Percentiles rank a stretch among this genome's conserved stretches.
Evolutionary conservation across 768 basidiomycete species (phyloP).

Genomic region (Lanmaoa pseudosensibilis): DNA sequence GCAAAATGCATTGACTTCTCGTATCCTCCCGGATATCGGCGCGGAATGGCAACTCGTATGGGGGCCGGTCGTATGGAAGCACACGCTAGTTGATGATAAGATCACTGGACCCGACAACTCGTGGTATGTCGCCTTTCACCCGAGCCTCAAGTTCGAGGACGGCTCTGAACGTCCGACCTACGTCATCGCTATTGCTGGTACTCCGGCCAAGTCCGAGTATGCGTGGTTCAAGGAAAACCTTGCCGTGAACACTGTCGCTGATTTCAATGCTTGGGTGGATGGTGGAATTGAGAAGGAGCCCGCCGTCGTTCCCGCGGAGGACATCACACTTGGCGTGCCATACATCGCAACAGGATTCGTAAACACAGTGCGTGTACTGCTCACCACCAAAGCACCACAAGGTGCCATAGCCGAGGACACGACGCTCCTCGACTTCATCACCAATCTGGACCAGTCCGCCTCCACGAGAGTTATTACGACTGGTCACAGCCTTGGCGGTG

Average conservation of each 20-base stretch:
- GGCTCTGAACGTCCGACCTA: conserved; percentile 6
- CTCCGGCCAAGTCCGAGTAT: neutral
- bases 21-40: neutral
- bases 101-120: conserved; percentile 16
- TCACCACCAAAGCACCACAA: neutral
- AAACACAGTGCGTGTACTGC: neutral
- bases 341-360: conserved; percentile 5
- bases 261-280: conserved; percentile 11
- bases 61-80: conserved; percentile 19
- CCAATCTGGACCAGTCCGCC: neutral
- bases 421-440: conserved; percentile 11
- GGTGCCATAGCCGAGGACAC: neutral
- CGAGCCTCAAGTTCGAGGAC: conserved; percentile 9
- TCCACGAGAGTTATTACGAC: conserved; percentile 2
- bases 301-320: neutral
- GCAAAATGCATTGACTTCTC: neutral
- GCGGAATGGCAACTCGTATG: conserved; percentile 9
- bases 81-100: neutral
- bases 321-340: neutral
- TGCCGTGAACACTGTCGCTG: conserved; percentile 2
- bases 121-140: conserved; percentile 15
- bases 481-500: conserved; percentile 13
- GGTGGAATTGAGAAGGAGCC: neutral
- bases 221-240: conserved; percentile 6
- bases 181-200: conserved; percentile 15